phyloP scores from a whole-genome alignment of 164 flowering plant species.

The Kalanchoe fedtschenkoi region DNA sequence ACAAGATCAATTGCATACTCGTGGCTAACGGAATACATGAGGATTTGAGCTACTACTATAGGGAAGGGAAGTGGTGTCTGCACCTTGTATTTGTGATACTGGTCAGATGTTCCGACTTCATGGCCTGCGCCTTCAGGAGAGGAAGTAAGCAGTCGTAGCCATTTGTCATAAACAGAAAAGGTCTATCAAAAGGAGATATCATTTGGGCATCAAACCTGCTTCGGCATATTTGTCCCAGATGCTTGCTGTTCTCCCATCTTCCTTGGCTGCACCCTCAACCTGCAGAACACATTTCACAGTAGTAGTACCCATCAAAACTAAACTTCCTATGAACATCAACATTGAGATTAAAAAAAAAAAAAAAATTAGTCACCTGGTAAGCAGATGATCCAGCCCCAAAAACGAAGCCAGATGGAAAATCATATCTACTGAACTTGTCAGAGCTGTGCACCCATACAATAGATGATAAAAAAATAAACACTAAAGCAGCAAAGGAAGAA shows the following conservation, averaged over 20 bases:
- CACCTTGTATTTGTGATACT: slow-evolving; percentile 67
- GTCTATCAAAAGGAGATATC: too few species aligned
- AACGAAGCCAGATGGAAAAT: slow-evolving; percentile 4
- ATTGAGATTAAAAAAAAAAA: neutral
- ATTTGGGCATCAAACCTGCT: slow-evolving; percentile 5
- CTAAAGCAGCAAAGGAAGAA: neutral
- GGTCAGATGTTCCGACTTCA: slow-evolving; percentile 42
- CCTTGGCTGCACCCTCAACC: slow-evolving; percentile 26
- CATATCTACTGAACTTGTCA: neutral
- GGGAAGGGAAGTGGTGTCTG: too few species aligned
- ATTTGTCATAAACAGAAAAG: too few species aligned
- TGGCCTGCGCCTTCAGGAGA: slow-evolving; percentile 11
- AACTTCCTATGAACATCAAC: neutral
- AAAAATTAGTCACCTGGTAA: slow-evolving; percentile 1
- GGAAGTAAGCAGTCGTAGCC: neutral
- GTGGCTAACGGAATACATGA: too few species aligned
- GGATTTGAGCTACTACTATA: too few species aligned
- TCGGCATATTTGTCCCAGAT: slow-evolving; percentile 21
- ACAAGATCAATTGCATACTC: neutral
- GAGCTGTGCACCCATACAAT: neutral
- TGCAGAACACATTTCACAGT: neutral
- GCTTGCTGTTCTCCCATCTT: slow-evolving; percentile 28
- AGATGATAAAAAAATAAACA: neutral
- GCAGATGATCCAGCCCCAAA: slow-evolving; percentile 8
- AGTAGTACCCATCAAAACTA: too few species aligned